Base-by-base conservation (phyloP, 1,284 basidiomycete genomes). In the Naganishia cerealis region DNA sequence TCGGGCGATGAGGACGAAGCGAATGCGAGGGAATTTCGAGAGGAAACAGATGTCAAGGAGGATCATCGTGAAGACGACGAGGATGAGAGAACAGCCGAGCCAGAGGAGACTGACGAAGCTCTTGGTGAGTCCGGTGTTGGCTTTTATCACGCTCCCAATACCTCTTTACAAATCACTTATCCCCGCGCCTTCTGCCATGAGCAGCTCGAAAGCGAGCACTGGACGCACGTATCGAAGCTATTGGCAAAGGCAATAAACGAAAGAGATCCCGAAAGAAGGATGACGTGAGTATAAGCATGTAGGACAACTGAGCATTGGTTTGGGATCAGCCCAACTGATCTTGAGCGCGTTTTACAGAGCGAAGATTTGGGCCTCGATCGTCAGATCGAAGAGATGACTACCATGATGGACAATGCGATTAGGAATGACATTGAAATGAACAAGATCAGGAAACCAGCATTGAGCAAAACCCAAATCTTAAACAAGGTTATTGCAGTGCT, bases 351-450 rank as follows among this genome's bases (percentile, higher is more conserved):
- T 39, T 21, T 56, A 15, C 69, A 84, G 80, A 82, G 84, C 70
- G 78, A 98, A 26, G 95, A 99, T 75, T 85, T 87, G 46, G 90
- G 91, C 73, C 92, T 93, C 18, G 95, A 99, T 77, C 92, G 94
- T 71, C 89, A 95, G 74, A 92, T 98, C 29, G 88, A 89, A 0
- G 84, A 89, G 8, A 83, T 99, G 26, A 85, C 91, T 21, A 88
- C 91, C 69, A 83, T 87, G 42, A 99, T 99, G 96, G 84, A 91
- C 55, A 81, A 83, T 9, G 96, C 95, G 1, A 94, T 91, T 0
- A 88, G 90, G 21, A 87, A 89, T 69, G 96, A 99, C 76, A 86
- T 88, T 55, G 86, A 88, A 62, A 86, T 91, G 5, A 95, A 96
- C 79, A 81, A 85, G 57, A 86, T 89, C 54, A 92, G 91, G 75